phyloP scores from a whole-genome alignment of 345 rosid species.

The Cardamine occulta region DNA sequence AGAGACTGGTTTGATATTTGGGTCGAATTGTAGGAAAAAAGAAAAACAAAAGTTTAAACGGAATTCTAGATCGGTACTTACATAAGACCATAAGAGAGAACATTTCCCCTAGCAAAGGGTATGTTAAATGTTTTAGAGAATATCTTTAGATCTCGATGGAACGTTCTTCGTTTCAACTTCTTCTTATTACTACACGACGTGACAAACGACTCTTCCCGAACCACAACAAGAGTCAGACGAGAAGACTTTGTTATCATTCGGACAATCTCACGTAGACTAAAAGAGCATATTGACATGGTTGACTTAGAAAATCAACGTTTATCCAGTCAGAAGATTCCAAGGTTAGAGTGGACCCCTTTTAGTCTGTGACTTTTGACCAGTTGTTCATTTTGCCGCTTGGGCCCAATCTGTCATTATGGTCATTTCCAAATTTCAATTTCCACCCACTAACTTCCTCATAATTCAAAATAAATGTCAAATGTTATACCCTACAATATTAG shows the following conservation, averaged over 20 bases:
- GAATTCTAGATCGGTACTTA: background rate
- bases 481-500: constrained; percentile 12
- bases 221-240: constrained; percentile 2
- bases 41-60: background rate
- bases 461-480: constrained; percentile 4
- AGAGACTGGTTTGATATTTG: background rate
- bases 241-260: constrained; percentile 22
- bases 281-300: constrained; percentile 27
- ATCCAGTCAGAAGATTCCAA: constrained; percentile 26
- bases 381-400: constrained; percentile 27
- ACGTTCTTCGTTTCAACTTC: constrained; percentile 2
- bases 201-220: constrained; percentile 6
- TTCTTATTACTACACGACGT: background rate
- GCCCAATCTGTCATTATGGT: constrained; percentile 25
- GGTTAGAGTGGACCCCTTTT: constrained; percentile 13
- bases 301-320: constrained; percentile 34
- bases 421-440: constrained; percentile 3
- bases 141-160: background rate
- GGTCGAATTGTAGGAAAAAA: background rate
- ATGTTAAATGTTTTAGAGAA: background rate
- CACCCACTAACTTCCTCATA: constrained; percentile 17
- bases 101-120: background rate
- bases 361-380: constrained; percentile 30
- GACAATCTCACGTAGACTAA: constrained; percentile 19
- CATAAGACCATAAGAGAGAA: background rate